Evolutionary conservation across 768 basidiomycete species (phyloP).

Genomic region (Arthromyces matolae): DNA sequence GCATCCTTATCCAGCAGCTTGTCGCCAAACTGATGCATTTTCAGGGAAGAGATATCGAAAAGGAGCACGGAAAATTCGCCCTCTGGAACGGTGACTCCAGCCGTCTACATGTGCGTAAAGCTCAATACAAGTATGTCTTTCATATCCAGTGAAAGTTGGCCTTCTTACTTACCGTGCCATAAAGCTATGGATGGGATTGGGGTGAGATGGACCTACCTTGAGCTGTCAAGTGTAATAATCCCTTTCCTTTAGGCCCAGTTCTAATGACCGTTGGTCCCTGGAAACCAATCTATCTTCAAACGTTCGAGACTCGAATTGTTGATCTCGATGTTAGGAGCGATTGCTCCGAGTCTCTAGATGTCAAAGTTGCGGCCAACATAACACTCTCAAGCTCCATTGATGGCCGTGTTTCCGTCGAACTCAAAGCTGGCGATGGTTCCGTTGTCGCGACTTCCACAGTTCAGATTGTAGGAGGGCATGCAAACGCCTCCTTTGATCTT

Average conservation of each 20-base stretch:
- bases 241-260: conserved; percentile 60
- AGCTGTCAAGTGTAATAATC: conserved; percentile 3
- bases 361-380: conserved; percentile 46
- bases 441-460: conserved; percentile 39
- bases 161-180: background rate
- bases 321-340: conserved; percentile 61
- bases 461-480: conserved; percentile 31
- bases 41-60: conserved; percentile 76
- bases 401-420: conserved; percentile 40
- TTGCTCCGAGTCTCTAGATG: conserved; percentile 54
- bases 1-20: background rate
- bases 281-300: conserved; percentile 72
- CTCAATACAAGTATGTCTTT: conserved; percentile 78
- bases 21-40: background rate
- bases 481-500: conserved; percentile 46
- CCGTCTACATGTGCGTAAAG: conserved; percentile 87
- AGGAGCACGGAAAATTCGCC: conserved; percentile 51
- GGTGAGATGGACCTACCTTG: conserved; percentile 32
- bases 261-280: conserved; percentile 88
- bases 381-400: conserved; percentile 36
- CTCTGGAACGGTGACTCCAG: conserved; percentile 93
- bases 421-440: conserved; percentile 50
- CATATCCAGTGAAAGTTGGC: background rate
- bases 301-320: conserved; percentile 59
- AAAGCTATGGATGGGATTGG: conserved; percentile 91